phyloP scores from a whole-genome alignment of 2,329 filamentous ascomycete species.

The Simplicillium sp. region DNA sequence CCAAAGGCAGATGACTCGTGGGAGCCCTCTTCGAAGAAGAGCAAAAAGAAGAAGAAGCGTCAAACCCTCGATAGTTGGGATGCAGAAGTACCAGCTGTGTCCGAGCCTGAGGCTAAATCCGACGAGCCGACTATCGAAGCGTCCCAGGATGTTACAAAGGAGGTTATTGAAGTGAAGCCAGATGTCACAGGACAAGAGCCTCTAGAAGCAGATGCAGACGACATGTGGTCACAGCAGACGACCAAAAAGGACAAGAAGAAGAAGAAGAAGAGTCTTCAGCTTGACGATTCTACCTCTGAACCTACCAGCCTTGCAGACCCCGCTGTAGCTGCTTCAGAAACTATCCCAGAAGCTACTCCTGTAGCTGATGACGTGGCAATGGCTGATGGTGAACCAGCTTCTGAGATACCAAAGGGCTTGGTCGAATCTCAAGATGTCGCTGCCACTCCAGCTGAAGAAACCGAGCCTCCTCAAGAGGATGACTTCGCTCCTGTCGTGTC shows the following conservation, averaged over 20 bases:
- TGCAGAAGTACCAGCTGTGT: background rate
- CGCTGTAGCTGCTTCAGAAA: background rate
- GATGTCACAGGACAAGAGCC: background rate
- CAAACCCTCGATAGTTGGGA: background rate
- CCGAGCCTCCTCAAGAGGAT: background rate
- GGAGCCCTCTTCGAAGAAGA: conserved; percentile 8
- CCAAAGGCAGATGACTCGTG: conserved; percentile 4
- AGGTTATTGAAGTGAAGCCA: background rate
- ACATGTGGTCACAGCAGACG: conserved; percentile 1
- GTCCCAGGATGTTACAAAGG: background rate
- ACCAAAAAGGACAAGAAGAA: conserved; percentile 18
- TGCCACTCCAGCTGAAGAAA: background rate
- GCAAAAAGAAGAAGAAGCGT: conserved; percentile 9
- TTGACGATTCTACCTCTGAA: conserved; percentile 5
- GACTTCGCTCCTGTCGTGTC: conserved; percentile 1
- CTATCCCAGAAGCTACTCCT: background rate
- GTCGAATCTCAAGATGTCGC: background rate
- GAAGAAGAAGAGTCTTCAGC: conserved; percentile 13
- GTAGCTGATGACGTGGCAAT: background rate
- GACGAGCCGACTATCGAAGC: background rate
- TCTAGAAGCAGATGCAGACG: conserved; percentile 3
- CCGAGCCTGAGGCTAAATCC: background rate
- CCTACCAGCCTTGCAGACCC: background rate
- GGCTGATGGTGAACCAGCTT: background rate
- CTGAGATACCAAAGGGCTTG: background rate